Evolutionary conservation across 1,284 basidiomycete species (phyloP).

Genomic region (Sanghuangporus sanghuang): DNA sequence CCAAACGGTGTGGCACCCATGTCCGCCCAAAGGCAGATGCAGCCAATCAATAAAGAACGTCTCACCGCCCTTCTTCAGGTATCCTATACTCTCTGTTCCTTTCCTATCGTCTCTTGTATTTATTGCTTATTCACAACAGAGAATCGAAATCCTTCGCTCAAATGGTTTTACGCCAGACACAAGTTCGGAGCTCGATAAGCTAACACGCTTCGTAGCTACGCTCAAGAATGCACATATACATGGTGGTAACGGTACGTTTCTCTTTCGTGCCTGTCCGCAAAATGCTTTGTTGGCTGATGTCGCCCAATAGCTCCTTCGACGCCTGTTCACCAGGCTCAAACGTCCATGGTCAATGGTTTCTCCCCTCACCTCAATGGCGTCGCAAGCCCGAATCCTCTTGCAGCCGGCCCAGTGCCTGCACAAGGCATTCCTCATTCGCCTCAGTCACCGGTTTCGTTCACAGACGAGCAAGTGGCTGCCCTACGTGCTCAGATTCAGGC

Average conservation of each 20-base stretch:
- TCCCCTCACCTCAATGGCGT: constrained; percentile 17
- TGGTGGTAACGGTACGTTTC: constrained; percentile 13
- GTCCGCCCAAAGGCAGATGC: constrained; percentile 1
- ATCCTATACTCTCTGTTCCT: neutral
- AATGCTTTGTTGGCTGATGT: neutral
- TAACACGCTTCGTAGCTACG: constrained; percentile 26
- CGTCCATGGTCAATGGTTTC: constrained; percentile 21
- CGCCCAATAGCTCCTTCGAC: constrained; percentile 9
- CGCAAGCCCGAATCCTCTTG: constrained; percentile 25
- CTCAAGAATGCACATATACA: constrained; percentile 22
- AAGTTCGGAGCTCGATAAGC: constrained; percentile 30
- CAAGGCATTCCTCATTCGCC: constrained; percentile 31
- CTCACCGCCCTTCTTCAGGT: constrained; percentile 6
- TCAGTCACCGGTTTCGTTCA: constrained; percentile 74
- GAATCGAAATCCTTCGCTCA: constrained; percentile 28
- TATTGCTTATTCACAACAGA: constrained; percentile 23
- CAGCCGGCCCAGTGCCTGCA: constrained; percentile 26
- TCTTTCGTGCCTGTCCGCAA: neutral
- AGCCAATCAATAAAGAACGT: constrained; percentile 10
- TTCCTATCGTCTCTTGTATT: neutral
- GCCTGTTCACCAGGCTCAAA: constrained; percentile 9
- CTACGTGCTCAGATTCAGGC: constrained; percentile 88
- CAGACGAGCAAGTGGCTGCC: constrained; percentile 77
- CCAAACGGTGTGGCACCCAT: constrained; percentile 13
- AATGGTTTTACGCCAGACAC: constrained; percentile 33